Evolutionary conservation across 164 flowering plant genomes (phyloP).

Genomic region (Magnolia changhungtana): DNA sequence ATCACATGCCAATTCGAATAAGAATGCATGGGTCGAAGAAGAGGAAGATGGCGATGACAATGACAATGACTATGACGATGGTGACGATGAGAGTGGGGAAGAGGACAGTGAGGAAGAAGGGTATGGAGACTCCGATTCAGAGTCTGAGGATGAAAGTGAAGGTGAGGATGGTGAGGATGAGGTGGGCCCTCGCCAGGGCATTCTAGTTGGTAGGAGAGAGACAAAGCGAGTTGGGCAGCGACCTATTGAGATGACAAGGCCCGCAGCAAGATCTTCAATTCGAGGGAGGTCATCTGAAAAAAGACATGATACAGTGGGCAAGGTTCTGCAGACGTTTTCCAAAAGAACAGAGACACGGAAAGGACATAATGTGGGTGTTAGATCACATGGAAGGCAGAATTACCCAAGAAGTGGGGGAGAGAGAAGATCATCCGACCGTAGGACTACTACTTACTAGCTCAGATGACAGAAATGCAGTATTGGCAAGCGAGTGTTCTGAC

Average conservation of each 20-base stretch:
- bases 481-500: background rate
- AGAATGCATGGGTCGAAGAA: slow-evolving; percentile 2
- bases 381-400: slow-evolving; percentile 12
- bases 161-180: slow-evolving; percentile 11
- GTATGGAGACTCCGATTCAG: slow-evolving; percentile 6
- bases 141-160: slow-evolving; percentile 7
- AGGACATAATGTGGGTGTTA: slow-evolving; percentile 6
- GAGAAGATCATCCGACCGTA: slow-evolving; percentile 8
- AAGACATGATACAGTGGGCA: slow-evolving; percentile 6
- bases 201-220: slow-evolving; percentile 10
- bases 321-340: slow-evolving; percentile 8
- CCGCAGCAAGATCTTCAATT: slow-evolving; percentile 9
- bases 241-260: slow-evolving; percentile 3
- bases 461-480: background rate
- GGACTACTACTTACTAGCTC: background rate
- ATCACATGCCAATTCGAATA: background rate
- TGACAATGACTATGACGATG: slow-evolving; percentile 26
- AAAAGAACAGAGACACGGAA: slow-evolving; percentile 13
- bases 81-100: slow-evolving; percentile 18
- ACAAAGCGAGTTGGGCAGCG: slow-evolving; percentile 3
- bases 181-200: slow-evolving; percentile 1
- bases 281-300: slow-evolving; percentile 19
- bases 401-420: slow-evolving; percentile 5
- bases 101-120: slow-evolving; percentile 13
- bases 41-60: slow-evolving; percentile 30